Evolutionary conservation across 345 rosid species (phyloP), one percentile per base, ranked within the genome.

Genomic region (Citrus trifoliata): DNA sequence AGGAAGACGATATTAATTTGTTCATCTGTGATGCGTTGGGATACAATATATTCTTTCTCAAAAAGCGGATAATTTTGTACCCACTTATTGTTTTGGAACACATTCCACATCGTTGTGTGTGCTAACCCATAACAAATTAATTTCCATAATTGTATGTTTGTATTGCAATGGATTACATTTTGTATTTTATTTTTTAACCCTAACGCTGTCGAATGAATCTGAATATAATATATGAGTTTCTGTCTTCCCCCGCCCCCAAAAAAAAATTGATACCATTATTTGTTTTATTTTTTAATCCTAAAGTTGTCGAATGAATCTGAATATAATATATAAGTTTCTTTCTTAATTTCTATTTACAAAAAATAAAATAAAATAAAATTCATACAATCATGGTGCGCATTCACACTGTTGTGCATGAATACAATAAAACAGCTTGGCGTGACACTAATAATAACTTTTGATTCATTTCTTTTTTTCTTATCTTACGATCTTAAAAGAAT

Each of bases 351-450:
- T 2, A 6, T 8, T 7, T 2, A 7, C 10, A 38, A 38, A 38
- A 38, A 38, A 38, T 2, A 40, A 40, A 40, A 40, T 2, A 10
- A 42, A 42, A 42, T n/a, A 10, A 5, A 7, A 25, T 24, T 58
- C 55, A 61, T 62, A 71, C 77, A 80, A 83, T 79, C 86, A 81
- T 79, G 85, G 78, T 77, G 67, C 58, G 80, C 79, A 80, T 82
- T 81, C 84, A 53, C 83, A 55, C 65, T 3, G 3, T 4, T 13
- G 81, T 62, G 60, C 68, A 67, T 72, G 46, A 71, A 64, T 71
- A 51, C 73, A 65, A 73, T 72, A 76, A 38, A 79, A 79, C 85
- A 79, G 85, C 83, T 75, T 21, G 83, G 83, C 83, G 42, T 75
- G 79, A 79, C 78, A n/a, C n/a, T n/a, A 74, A 70, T 68, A 55